Evolutionary conservation across 352 stramenopile genomes (phyloP), one percentile per base, ranked within the genome.

Genomic region (Phytophthora nicotianae): DNA sequence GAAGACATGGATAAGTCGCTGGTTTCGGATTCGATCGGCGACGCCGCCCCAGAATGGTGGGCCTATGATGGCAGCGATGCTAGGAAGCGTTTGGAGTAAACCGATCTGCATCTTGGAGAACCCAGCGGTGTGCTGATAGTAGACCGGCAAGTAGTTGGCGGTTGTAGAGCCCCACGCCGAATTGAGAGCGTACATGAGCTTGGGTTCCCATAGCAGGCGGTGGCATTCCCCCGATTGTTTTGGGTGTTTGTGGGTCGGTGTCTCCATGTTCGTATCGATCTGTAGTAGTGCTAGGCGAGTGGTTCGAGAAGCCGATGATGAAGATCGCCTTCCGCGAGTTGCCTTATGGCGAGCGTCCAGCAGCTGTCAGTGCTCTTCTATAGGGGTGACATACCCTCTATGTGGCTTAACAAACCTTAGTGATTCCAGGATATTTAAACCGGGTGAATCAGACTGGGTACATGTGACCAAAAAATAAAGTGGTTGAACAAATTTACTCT

Each of bases 51-150:
- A 92, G 48, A 92, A 63, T 5, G 83, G 83, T 27, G 81, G 79
- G 5, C 72, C 72, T 26, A 90, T 27, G 33, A 92, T 84, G 33
- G 77, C 57, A 53, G 75, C 82, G 54, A 90, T 69, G 60, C 69
- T 75, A 14, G 79, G 74, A 14, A 92, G 50, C 11, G 81, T 85
- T 62, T 89, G 81, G 47, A 92, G 52, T 23, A 88, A 42, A 24
- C 79, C 80, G 58, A 90, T 90, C 68, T 91, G 77, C 24, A 89
- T 74, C 62, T 92, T 90, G 58, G 72, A 78, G 62, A 89, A 89
- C 17, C 60, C 45, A 4, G 72, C 69, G 20, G 70, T 81, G 65
- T 88, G 65, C 53, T 89, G 69, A 69, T 77, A 89, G 65, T 83
- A 91, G 9, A 91, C 79, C 4, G 85, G 72, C 48, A 93, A 53